phyloP scores from a whole-genome alignment of 2,329 filamentous ascomycete genomes.

The Fusarium napiforme region DNA sequence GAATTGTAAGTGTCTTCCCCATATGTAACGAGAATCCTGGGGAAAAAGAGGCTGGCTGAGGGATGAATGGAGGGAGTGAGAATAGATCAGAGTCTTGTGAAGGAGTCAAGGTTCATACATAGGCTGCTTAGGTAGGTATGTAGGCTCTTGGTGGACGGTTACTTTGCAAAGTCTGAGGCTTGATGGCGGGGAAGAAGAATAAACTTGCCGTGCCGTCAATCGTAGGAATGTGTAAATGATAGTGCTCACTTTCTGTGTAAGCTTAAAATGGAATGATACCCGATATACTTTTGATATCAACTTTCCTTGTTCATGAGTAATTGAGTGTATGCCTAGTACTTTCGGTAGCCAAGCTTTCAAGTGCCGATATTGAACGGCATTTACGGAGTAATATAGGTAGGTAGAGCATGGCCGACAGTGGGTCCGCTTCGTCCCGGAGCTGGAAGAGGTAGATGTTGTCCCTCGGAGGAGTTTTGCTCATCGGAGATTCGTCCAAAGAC shows the following conservation, averaged over 20 bases:
- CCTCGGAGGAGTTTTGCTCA: neutral
- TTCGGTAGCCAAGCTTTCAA: neutral
- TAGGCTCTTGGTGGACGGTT: neutral
- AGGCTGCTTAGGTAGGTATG: neutral
- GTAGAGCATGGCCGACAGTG: neutral
- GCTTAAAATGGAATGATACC: neutral
- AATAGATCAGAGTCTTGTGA: neutral
- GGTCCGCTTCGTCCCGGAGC: neutral
- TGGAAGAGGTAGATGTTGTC: too few relatives aligned
- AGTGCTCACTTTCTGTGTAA: neutral
- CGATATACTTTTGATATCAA: neutral
- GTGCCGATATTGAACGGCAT: neutral
- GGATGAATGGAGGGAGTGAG: constrained; percentile 12
- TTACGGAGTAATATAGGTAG: neutral
- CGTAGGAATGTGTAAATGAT: neutral
- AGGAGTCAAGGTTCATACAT: neutral
- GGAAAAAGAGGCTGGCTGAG: neutral
- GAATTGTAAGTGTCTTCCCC: neutral
- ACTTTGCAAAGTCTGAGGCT: neutral
- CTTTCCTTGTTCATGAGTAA: neutral
- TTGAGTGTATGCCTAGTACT: neutral
- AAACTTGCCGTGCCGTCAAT: constrained; percentile 5
- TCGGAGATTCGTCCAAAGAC: neutral
- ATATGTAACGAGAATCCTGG: constrained; percentile 1
- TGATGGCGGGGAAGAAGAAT: neutral